Evolutionary conservation across 192 early-diverging fungal genomes (phyloP), one percentile per base, ranked within the genome.

Genomic region (Spinellus fusiger): DNA sequence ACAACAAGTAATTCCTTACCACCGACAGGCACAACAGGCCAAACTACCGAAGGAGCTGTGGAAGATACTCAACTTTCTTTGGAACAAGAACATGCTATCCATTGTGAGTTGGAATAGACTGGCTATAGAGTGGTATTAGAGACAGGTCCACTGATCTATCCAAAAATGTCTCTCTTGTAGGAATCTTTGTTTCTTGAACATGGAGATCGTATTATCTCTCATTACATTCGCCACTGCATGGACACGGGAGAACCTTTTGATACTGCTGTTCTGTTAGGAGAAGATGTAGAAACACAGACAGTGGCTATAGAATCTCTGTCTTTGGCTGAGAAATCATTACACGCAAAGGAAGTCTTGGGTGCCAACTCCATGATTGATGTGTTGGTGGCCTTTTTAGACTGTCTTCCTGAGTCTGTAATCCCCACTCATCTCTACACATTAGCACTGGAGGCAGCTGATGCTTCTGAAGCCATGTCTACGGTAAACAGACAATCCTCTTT

Each of bases 151-250:
- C 10, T 46, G 10, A 18, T 37, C 1, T 37, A 32, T 48, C 8
- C n/a, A 0, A 12, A 44, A 44, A 44, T 62, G 74, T 61, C 69
- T 78, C 38, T 61, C 54, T 8, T 26, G 34, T 62, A 88, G 85
- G 80, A 87, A 51, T 77, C 81, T 27, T 61, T 92, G 29, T 92
- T 92, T 61, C 61, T 78, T 32, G 64, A 68, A 8, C 64, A 68
- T 23, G 90, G 90, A 23, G 88, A 95, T 64, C 74, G 73, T 9
- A 52, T 64, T 0, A 69, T 90, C 2, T 80, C 78, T 26, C 72
- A 79, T 13, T 84, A 86, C 60, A 85, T 94, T 25, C 77, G 81
- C 8, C 84, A 93, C 34, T 94, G 88, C 44, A 71, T 97, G n/a
- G 91, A 95, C 54, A 77, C 80, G 0, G 91, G 88, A 9, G 73